Percentiles rank a stretch among this genome's conserved stretches.
phyloP scores from a whole-genome alignment of 192 early-diverging fungal genomes.

The Lunasporangiospora selenospora region DNA sequence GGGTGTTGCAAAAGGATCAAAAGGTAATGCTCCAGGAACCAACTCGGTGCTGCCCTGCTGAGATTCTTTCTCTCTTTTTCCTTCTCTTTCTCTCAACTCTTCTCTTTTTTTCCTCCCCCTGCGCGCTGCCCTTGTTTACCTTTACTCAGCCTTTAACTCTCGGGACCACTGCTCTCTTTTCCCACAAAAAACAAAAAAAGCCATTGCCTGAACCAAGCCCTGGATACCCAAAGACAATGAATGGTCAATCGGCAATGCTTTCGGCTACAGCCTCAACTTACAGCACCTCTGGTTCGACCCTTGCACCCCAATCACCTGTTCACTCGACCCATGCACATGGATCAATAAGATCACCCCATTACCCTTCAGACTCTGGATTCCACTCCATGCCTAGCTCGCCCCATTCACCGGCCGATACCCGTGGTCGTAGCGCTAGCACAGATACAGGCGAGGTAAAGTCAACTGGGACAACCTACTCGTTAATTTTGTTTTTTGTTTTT shows the following conservation, averaged over 20 bases:
- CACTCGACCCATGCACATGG: conserved; percentile 16
- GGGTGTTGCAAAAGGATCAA: conserved; percentile 47
- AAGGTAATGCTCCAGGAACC: conserved; percentile 20
- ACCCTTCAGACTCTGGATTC: conserved; percentile 43
- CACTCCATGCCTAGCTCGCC: conserved; percentile 44
- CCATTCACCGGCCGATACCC: conserved; percentile 37
- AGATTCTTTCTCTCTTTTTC: too few relatives aligned
- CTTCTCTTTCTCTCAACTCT: conserved; percentile 1
- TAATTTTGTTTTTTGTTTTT: not conserved
- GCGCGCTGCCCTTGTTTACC: not conserved
- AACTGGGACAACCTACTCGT: not conserved
- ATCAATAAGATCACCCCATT: conserved; percentile 16
- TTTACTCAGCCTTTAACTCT: too few relatives aligned
- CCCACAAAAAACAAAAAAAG: not conserved
- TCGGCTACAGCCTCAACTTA: conserved; percentile 25
- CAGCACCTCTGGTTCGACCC: not conserved
- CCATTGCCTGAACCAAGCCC: conserved; percentile 43
- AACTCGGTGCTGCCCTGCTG: too few relatives aligned
- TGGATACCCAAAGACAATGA: conserved; percentile 29
- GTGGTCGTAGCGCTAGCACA: conserved; percentile 11
- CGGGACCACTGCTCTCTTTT: too few relatives aligned
- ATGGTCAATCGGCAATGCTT: conserved; percentile 12
- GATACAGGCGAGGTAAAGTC: conserved; percentile 30
- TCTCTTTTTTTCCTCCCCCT: not conserved
- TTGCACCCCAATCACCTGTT: conserved; percentile 34